Evolutionary conservation across 257 asterid species (phyloP).

Genomic region (Vinca minor): DNA sequence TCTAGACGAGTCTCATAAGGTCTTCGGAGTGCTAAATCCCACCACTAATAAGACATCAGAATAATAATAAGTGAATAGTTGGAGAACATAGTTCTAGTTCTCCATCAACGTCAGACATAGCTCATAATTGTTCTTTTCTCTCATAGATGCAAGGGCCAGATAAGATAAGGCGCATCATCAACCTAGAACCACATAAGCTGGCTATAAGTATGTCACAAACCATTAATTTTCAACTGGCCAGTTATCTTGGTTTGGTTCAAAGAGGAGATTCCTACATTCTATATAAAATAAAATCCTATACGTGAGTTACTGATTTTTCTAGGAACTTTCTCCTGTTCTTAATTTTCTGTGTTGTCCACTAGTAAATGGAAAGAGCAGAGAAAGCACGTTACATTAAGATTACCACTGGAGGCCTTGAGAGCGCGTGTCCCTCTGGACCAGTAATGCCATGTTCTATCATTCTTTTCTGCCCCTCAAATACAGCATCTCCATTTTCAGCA

Average conservation of each 20-base stretch:
- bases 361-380: no score
- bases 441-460: slow-evolving; percentile 88
- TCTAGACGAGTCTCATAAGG: neutral
- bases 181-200: no score
- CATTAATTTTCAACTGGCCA: no score
- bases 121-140: no score
- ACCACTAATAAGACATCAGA: no score
- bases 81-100: no score
- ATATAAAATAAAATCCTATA: neutral
- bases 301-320: neutral
- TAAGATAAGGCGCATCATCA: no score
- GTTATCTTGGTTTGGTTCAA: neutral
- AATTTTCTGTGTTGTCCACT: neutral
- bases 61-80: no score
- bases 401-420: slow-evolving; percentile 93
- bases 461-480: slow-evolving; percentile 82
- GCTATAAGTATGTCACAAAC: neutral
- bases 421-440: slow-evolving; percentile 97
- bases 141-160: no score
- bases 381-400: neutral
- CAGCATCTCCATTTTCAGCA: slow-evolving; percentile 98
- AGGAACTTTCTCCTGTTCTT: neutral
- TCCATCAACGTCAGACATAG: no score
- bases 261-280: neutral
- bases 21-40: neutral